phyloP scores from a whole-genome alignment of 2,329 filamentous ascomycete genomes.

The Ceratocystis variospora region DNA sequence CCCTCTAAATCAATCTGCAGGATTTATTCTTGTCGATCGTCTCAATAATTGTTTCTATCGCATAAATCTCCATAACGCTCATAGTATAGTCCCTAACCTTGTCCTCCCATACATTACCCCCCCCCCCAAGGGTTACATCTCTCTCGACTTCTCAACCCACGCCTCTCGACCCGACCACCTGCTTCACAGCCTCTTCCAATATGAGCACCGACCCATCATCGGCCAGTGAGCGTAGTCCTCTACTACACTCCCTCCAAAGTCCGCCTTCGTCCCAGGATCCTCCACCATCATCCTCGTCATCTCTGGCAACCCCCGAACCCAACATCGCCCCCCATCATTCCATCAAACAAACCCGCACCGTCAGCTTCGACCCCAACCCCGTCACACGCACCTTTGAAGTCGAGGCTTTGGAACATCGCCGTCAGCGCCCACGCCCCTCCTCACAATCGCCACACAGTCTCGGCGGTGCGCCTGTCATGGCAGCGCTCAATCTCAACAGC shows the following conservation, averaged over 20 bases:
- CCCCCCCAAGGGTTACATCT: not conserved
- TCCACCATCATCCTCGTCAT: not conserved
- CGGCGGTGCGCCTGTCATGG: slow-evolving; percentile 44
- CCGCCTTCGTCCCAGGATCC: not conserved
- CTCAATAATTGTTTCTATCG: too few relatives aligned
- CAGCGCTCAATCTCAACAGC: slow-evolving; percentile 56
- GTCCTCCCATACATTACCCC: not conserved
- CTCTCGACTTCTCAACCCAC: not conserved
- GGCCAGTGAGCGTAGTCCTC: slow-evolving; percentile 15
- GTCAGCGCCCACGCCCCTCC: slow-evolving; percentile 27
- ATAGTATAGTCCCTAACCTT: too few relatives aligned
- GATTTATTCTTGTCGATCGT: too few relatives aligned
- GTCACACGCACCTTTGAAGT: slow-evolving; percentile 48
- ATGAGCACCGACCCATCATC: slow-evolving; percentile 15
- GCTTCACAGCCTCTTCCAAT: not conserved
- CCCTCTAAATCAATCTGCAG: too few relatives aligned
- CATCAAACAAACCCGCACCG: slow-evolving; percentile 42
- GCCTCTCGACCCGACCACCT: not conserved
- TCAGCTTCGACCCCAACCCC: slow-evolving; percentile 64
- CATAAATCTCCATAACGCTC: too few relatives aligned
- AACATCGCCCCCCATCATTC: slow-evolving; percentile 20
- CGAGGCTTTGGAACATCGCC: slow-evolving; percentile 27
- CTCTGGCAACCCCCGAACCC: not conserved
- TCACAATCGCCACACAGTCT: slow-evolving; percentile 26
- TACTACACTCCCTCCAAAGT: slow-evolving; percentile 11